Evolutionary conservation across 345 rosid species (phyloP).

Genomic region (Iberis pinnata): DNA sequence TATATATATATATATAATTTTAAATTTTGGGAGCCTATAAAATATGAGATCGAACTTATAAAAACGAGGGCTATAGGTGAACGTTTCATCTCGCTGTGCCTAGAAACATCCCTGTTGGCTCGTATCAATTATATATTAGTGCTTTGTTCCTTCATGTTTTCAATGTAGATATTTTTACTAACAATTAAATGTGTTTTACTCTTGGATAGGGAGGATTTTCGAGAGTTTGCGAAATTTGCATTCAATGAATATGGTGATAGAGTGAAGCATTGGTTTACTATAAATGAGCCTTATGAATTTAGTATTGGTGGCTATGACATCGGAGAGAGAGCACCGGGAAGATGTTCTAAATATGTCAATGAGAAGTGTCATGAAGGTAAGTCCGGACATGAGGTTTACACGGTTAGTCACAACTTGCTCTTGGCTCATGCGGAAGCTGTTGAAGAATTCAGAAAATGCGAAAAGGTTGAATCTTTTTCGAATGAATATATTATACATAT

Average conservation of each 20-base stretch:
- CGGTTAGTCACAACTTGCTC: slow-evolving; percentile 26
- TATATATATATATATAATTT: no score
- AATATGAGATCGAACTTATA: no score
- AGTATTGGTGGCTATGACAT: slow-evolving; percentile 29
- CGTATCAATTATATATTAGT: no score
- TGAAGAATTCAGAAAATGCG: slow-evolving; percentile 31
- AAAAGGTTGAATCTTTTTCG: slow-evolving; percentile 17
- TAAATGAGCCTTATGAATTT: slow-evolving; percentile 42
- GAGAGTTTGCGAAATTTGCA: slow-evolving; percentile 26
- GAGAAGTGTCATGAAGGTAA: slow-evolving; percentile 28
- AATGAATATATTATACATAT: neutral
- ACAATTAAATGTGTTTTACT: no score
- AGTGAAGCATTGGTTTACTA: slow-evolving; percentile 52
- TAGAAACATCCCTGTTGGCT: no score
- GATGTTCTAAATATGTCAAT: slow-evolving; percentile 31
- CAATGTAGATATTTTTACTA: no score
- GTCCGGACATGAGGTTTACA: slow-evolving; percentile 32
- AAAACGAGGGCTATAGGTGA: no score
- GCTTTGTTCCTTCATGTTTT: no score
- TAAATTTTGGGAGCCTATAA: no score
- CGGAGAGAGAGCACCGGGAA: slow-evolving; percentile 35
- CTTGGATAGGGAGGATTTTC: slow-evolving; percentile 26
- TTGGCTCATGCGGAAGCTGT: slow-evolving; percentile 37
- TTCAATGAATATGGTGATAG: slow-evolving; percentile 39
- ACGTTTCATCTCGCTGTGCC: no score